Percentiles rank a stretch among this genome's conserved stretches.
phyloP scores from a whole-genome alignment of 495 filamentous ascomycete genomes.

The Penicillium paradoxum region DNA sequence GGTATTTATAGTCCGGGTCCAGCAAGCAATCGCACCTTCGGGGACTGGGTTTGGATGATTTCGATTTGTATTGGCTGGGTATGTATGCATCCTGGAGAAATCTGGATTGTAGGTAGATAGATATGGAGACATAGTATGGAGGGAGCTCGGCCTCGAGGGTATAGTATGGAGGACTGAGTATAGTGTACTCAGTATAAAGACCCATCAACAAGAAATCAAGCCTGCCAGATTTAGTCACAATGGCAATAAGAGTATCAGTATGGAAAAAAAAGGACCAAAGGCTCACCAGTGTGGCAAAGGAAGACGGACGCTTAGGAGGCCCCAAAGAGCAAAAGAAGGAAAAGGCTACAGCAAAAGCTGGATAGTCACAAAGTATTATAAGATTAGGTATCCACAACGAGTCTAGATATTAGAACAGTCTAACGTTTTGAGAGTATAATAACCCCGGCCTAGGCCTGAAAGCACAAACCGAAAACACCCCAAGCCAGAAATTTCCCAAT shows the following conservation, averaged over 20 bases:
- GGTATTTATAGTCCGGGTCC: background rate
- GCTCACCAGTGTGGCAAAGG: background rate
- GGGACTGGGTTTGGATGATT: background rate
- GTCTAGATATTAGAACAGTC: slow-evolving; percentile 26
- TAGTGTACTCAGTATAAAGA: background rate
- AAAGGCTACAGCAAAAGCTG: background rate
- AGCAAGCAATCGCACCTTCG: background rate
- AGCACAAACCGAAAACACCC: slow-evolving; percentile 18
- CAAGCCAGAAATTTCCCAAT: slow-evolving; percentile 23
- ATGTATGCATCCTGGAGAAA: too few relatives aligned
- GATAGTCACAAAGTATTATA: slow-evolving; percentile 9
- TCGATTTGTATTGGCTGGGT: too few relatives aligned
- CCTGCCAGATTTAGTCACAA: background rate
- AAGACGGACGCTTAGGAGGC: background rate
- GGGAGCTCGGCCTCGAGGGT: background rate
- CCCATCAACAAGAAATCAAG: background rate
- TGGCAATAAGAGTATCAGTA: background rate
- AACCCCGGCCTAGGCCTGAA: slow-evolving; percentile 8
- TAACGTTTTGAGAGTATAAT: slow-evolving; percentile 23
- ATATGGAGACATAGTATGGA: too few relatives aligned
- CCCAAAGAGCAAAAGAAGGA: background rate
- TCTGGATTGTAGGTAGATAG: too few relatives aligned
- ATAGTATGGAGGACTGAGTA: background rate
- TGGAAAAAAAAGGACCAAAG: background rate
- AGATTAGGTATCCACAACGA: slow-evolving; percentile 18